Evolutionary conservation across 306 rosid genomes (phyloP).

Genomic region (Crotalaria pallida): DNA sequence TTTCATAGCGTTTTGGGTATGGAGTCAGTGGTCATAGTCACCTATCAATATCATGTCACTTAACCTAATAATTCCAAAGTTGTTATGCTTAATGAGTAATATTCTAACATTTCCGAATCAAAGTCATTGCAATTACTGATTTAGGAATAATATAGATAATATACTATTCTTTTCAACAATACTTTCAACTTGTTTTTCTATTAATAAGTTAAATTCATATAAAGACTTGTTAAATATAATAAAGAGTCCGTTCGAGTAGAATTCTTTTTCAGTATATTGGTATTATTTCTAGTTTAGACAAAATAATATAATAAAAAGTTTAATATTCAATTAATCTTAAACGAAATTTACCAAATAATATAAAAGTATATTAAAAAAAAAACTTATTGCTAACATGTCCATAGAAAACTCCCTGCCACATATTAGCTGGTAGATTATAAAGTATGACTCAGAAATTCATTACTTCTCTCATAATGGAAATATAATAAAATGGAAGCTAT

Average conservation of each 20-base stretch:
- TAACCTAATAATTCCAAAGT: background rate
- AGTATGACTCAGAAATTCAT: background rate
- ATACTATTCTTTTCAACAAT: too few species aligned
- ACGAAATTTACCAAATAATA: too few species aligned
- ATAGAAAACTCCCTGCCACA: background rate
- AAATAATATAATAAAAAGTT: too few species aligned
- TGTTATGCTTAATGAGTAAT: background rate
- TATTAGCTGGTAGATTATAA: background rate
- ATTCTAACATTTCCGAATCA: background rate
- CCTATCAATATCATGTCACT: constrained; percentile 1
- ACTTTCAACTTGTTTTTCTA: too few species aligned
- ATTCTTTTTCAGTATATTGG: too few species aligned
- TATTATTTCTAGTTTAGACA: too few species aligned
- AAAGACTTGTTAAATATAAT: too few species aligned
- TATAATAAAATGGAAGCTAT: background rate
- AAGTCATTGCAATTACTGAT: background rate
- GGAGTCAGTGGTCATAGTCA: constrained; percentile 5
- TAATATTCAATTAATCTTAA: too few species aligned
- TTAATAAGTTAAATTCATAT: too few species aligned
- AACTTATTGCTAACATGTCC: too few species aligned
- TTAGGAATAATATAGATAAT: background rate
- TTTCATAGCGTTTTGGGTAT: background rate
- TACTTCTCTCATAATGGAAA: background rate
- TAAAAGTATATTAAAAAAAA: too few species aligned
- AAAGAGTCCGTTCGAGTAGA: too few species aligned